These are phyloP conservation scores for Colletotrichum viniferum DNA, from an alignment of 2,329 filamentous ascomycete genomes.

Conservation along the genomic window DNA sequence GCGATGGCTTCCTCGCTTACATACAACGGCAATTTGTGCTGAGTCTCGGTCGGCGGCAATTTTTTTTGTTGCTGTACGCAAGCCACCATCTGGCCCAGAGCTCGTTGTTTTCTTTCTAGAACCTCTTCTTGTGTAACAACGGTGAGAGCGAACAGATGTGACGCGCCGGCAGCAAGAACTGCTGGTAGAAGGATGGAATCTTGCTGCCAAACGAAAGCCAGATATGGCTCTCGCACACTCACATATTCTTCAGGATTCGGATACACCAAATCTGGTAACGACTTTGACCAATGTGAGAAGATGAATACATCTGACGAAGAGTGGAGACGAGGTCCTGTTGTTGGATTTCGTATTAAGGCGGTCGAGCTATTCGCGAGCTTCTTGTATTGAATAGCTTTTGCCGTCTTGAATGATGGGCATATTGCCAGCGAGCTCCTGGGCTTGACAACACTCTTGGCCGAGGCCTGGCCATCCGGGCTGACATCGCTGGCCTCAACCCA, in stretches of 20 bases:
- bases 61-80: neutral
- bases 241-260: neutral
- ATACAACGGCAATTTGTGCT: neutral
- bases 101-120: slow-evolving; percentile 8
- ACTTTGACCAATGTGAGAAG: slow-evolving; percentile 8
- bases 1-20: slow-evolving; percentile 4
- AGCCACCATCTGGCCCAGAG: neutral
- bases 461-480: neutral
- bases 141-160: neutral
- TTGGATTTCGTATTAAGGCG: neutral
- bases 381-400: neutral
- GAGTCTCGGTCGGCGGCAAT: neutral
- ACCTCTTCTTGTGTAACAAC: neutral
- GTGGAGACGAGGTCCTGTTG: neutral
- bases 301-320: slow-evolving; percentile 1
- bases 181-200: slow-evolving; percentile 2
- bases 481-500: slow-evolving; percentile 5
- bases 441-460: neutral
- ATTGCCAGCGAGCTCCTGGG: neutral
- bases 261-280: slow-evolving; percentile 1
- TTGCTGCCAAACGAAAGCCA: neutral
- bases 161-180: neutral
- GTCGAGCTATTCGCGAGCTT: neutral
- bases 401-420: neutral
- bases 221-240: neutral